Evolutionary conservation across 345 rosid species (phyloP).

Genomic region (Brassica juncea): DNA sequence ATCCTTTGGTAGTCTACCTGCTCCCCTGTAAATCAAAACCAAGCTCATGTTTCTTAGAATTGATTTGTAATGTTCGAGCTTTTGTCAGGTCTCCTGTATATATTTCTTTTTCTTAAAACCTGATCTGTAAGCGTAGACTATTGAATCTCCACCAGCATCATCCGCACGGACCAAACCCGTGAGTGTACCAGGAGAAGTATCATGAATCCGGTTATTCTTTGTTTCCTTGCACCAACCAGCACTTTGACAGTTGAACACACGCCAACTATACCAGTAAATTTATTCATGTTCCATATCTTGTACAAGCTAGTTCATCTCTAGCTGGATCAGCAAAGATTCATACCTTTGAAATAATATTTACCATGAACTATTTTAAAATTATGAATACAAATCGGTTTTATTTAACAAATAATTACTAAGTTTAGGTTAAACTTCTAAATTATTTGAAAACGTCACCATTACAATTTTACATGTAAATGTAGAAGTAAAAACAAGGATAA

Average conservation of each 20-base stretch:
- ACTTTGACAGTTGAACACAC: conserved; percentile 93
- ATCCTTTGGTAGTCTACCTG: conserved; percentile 65
- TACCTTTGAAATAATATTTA: background rate
- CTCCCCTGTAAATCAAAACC: conserved; percentile 58
- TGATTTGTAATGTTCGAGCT: background rate
- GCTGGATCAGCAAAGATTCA: conserved; percentile 70
- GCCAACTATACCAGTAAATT: conserved; percentile 79
- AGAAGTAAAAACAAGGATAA: background rate
- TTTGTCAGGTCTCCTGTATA: background rate
- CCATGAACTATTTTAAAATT: background rate
- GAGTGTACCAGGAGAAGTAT: conserved; percentile 81
- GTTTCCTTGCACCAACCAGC: conserved; percentile 90
- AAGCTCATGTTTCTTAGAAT: background rate
- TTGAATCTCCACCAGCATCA: conserved; percentile 64
- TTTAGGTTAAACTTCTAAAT: background rate
- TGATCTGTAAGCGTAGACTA: conserved; percentile 73
- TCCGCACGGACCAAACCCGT: conserved; percentile 60
- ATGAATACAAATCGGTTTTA: background rate
- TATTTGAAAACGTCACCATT: background rate
- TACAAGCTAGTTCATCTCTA: conserved; percentile 80
- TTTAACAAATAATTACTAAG: background rate
- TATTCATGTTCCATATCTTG: conserved; percentile 91
- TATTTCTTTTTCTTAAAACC: conserved; percentile 43
- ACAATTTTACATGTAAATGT: background rate
- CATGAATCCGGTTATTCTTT: conserved; percentile 84